Evolutionary conservation across 805 yeast species (phyloP).

Genomic region (Hanseniaspora osmophila): DNA sequence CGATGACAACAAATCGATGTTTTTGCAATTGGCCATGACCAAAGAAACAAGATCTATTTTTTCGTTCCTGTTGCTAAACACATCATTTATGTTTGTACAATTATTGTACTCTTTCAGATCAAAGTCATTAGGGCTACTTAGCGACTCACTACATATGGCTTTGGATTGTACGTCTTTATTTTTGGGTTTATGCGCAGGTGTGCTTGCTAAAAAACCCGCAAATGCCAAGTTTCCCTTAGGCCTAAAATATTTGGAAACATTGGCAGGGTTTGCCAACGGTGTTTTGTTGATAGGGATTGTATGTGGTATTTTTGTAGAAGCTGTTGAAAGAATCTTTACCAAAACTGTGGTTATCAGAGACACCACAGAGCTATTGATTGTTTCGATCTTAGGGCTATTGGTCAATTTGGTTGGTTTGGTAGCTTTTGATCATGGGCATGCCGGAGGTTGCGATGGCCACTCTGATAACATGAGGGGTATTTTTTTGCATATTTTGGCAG

Average conservation of each 20-base stretch:
- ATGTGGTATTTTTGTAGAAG: constrained; percentile 76
- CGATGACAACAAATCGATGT: constrained; percentile 7
- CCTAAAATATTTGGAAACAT: constrained; percentile 66
- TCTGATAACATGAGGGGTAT: constrained; percentile 82
- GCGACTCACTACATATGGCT: constrained; percentile 94
- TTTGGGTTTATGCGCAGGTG: constrained; percentile 81
- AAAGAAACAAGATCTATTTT: constrained; percentile 80
- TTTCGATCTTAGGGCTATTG: constrained; percentile 67
- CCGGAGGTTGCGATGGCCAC: constrained; percentile 17
- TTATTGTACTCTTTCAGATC: constrained; percentile 83
- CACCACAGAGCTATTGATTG: constrained; percentile 74
- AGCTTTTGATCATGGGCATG: constrained; percentile 74
- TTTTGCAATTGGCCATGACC: constrained; percentile 29
- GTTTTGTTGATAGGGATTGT: constrained; percentile 78
- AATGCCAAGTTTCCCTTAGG: constrained; percentile 77
- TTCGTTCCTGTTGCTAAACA: constrained; percentile 69
- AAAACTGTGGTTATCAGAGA: constrained; percentile 66
- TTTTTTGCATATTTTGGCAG: constrained; percentile 86
- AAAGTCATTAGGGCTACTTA: constrained; percentile 76
- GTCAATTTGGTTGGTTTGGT: constrained; percentile 88
- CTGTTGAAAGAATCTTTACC: constrained; percentile 57
- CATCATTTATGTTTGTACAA: constrained; percentile 90
- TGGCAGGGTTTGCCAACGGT: constrained; percentile 94
- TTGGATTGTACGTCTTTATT: constrained; percentile 84
- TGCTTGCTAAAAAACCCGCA: constrained; percentile 40